Evolutionary conservation across 2,329 filamentous ascomycete species (phyloP), one percentile per base, ranked within the genome.

Genomic region (Harringtonia lauricola): DNA sequence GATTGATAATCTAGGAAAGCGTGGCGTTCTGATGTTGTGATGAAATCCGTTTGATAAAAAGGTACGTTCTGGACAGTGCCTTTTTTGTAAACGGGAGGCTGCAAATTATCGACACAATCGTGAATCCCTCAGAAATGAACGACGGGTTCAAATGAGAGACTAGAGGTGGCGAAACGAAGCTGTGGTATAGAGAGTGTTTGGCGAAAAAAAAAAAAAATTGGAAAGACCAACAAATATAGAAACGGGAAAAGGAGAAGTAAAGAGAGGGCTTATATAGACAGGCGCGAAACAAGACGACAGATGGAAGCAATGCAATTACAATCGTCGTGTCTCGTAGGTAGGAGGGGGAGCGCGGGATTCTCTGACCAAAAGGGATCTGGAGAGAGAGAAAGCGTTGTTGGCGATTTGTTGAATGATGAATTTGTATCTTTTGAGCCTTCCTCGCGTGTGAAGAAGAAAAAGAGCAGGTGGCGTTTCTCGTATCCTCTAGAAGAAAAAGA

Each of bases 401-500:
- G 17, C 12, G 37, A 8, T 36, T 30, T 33, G 36, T 26, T 52
- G 24, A 26, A 26, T 26, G 24, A 26, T 26, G 24, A 7, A 7
- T 10, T 10, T 26, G 7, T 26, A 7, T 26, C 10, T 26, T 26
- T 26, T 26, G 24, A 22, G n/a, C 37, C 39, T 50, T 47, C 47
- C 46, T 46, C 49, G 42, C 43, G 40, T 38, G 43, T 42, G 48
- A 48, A 45, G 43, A 47, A 46, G 35, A 34, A 36, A 17, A 34
- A 45, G 36, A 52, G 52, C 53, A 52, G 52, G 54, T 52, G 52
- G 45, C 46, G 49, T 56, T 54, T 59, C 55, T 61, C 59, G 59
- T 53, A 59, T 63, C 57, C 66, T 66, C 60, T 60, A 55, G 57
- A 65, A 65, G 56, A 62, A 59, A 58, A 58, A 57, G 55, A 52